Conservation (phyloP, 2,329 filamentous ascomycete species). For the Nectriaceae sp. region DNA sequence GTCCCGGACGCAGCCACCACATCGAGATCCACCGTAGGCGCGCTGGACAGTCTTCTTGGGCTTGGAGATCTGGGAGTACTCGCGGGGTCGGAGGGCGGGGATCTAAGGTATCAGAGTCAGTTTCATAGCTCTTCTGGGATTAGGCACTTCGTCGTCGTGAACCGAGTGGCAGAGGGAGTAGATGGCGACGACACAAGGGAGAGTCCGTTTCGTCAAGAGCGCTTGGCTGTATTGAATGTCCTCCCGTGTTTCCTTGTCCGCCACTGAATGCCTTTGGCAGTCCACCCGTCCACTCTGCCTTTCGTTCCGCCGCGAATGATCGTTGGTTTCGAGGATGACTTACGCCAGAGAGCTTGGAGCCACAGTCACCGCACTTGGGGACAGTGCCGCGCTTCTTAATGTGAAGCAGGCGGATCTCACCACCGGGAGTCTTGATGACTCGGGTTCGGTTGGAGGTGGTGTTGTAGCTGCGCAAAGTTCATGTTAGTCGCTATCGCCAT, state of each 20-base stretch:
- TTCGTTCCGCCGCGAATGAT: conserved; percentile 13
- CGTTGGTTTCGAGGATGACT: conserved; percentile 49
- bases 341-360: conserved; percentile 96
- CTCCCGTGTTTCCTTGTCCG: neutral
- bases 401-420: conserved; percentile 93
- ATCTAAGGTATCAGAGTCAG: conserved; percentile 54
- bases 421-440: conserved; percentile 94
- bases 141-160: conserved; percentile 9
- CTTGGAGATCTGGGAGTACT: conserved; percentile 96
- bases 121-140: conserved; percentile 4
- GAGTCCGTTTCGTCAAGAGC: too few relatives aligned
- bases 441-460: conserved; percentile 96
- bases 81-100: conserved; percentile 95
- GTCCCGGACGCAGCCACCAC: conserved; percentile 98
- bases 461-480: conserved; percentile 80
- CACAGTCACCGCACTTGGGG: conserved; percentile 99
- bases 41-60: conserved; percentile 99
- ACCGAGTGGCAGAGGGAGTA: conserved; percentile 4
- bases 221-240: too few relatives aligned
- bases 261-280: too few relatives aligned
- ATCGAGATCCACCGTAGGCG: conserved; percentile 97
- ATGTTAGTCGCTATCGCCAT: too few relatives aligned
- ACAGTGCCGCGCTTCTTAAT: conserved; percentile 99
- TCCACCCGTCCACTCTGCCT: too few relatives aligned
- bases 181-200: neutral